Evolutionary conservation across 441 rosid genomes (phyloP).

Genomic region (Gossypium aridum): DNA sequence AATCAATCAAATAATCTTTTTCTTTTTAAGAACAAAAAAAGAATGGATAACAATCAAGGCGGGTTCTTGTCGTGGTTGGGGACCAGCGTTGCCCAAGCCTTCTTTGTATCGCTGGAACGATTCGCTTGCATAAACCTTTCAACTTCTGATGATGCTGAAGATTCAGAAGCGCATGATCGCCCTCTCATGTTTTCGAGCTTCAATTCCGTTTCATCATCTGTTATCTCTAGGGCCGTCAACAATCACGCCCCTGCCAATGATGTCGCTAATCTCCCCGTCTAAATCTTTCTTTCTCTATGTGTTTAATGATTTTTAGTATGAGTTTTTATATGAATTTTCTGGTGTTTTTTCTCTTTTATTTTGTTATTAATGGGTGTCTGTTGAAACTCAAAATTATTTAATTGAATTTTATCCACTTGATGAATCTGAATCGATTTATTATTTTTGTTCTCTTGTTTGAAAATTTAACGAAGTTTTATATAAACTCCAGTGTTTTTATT

Average conservation of each 20-base stretch:
- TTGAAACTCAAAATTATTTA: background rate
- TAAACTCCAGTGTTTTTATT: too few species aligned
- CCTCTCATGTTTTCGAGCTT: constrained; percentile 29
- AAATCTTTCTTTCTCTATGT: background rate
- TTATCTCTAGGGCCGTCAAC: background rate
- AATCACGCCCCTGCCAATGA: background rate
- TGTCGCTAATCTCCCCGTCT: constrained; percentile 17
- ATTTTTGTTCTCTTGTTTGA: background rate
- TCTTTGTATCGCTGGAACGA: constrained; percentile 41
- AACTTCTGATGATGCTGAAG: constrained; percentile 37
- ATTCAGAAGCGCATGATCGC: constrained; percentile 28
- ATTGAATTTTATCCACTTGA: background rate
- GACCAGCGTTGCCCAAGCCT: constrained; percentile 32
- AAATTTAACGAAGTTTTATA: background rate
- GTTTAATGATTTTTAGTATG: too few species aligned
- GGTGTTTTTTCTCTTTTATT: background rate
- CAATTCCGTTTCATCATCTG: constrained; percentile 13
- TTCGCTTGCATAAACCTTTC: constrained; percentile 40
- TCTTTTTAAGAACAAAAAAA: background rate
- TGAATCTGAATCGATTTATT: background rate
- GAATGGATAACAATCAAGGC: background rate
- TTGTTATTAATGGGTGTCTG: background rate
- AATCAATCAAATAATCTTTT: background rate
- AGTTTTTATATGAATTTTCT: background rate
- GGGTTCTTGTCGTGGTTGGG: constrained; percentile 30